Percentiles rank a stretch among this genome's conserved stretches.
Conservation (phyloP, 108 stramenopile genomes). For the Conticribra guillardii region DNA sequence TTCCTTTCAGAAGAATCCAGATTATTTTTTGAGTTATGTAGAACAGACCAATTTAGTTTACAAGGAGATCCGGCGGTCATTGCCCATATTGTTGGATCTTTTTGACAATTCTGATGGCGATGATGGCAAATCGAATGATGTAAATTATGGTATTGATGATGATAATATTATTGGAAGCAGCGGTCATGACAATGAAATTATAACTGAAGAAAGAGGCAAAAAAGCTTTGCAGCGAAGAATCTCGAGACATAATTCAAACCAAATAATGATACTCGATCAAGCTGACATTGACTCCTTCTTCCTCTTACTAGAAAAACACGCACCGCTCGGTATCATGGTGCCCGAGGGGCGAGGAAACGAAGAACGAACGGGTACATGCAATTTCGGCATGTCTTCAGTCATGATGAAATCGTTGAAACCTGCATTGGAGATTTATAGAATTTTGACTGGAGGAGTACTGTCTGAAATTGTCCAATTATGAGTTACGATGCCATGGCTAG, state of each 20-base stretch:
- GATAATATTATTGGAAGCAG: too few species aligned
- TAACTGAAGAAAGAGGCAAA: not conserved
- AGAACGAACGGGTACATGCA: slow-evolving; percentile 2
- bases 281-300: slow-evolving; percentile 13
- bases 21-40: slow-evolving; percentile 5
- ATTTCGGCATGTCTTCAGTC: slow-evolving; percentile 16
- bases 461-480: not conserved
- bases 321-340: not conserved
- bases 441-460: not conserved
- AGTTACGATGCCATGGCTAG: not conserved
- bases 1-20: slow-evolving; percentile 1
- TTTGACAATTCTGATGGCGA: not conserved
- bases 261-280: slow-evolving; percentile 8
- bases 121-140: not conserved
- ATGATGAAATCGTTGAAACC: slow-evolving; percentile 20
- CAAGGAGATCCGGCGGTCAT: not conserved
- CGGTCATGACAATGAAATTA: too few species aligned
- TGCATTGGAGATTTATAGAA: slow-evolving; percentile 5
- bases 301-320: not conserved
- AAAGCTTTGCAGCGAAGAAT: not conserved
- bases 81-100: not conserved
- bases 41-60: slow-evolving; percentile 1
- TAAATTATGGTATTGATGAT: not conserved
- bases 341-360: slow-evolving; percentile 6
- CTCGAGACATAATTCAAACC: too few species aligned